A percentile compares a stretch with the other conserved stretches of the same genome.
These are phyloP conservation scores for Hypoxylon fuscum DNA, from an alignment of 495 filamentous ascomycete genomes.

Conservation along the genomic window DNA sequence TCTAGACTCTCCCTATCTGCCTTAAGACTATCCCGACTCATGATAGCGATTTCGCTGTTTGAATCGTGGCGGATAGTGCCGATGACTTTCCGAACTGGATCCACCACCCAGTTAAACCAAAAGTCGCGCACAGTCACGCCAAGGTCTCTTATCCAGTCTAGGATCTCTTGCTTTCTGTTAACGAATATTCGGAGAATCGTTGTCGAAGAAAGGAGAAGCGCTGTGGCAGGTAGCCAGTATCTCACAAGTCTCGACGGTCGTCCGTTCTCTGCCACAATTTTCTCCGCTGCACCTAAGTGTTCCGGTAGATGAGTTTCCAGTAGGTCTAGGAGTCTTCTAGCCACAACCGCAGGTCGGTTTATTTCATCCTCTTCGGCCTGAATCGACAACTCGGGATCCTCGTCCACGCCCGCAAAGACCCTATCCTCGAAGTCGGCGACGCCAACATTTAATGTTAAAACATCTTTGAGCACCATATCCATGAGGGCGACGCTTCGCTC, in stretches of 20 bases:
- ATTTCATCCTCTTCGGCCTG: conserved; percentile 48
- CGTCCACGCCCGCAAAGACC: conserved; percentile 70
- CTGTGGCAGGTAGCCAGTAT: conserved; percentile 83
- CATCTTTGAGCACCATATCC: conserved; percentile 75
- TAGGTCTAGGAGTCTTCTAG: conserved; percentile 72
- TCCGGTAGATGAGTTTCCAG: conserved; percentile 67
- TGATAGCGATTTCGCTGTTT: conserved; percentile 90
- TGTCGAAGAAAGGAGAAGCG: conserved; percentile 76
- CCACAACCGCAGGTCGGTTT: conserved; percentile 64
- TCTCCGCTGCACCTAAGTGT: conserved; percentile 62
- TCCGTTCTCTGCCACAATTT: conserved; percentile 67
- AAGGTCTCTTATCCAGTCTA: conserved; percentile 78
- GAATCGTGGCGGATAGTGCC: conserved; percentile 91
- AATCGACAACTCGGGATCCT: conserved; percentile 63
- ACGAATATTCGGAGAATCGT: conserved; percentile 80
- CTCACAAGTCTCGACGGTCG: conserved; percentile 78
- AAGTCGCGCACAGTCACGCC: conserved; percentile 85
- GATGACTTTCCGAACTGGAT: conserved; percentile 81
- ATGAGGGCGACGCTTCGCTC: conserved; percentile 79
- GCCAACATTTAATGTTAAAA: conserved; percentile 60
- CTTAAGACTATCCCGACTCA: conserved; percentile 88
- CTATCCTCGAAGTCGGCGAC: conserved; percentile 78
- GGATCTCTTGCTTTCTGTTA: conserved; percentile 74
- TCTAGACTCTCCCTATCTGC: conserved; percentile 92
- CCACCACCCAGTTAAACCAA: conserved; percentile 93